A percentile compares a stretch with the other conserved stretches of the same genome.
These are phyloP conservation scores for Fusarium sp. DNA, from an alignment of 2,329 filamentous ascomycete genomes.

Conservation along the genomic window DNA sequence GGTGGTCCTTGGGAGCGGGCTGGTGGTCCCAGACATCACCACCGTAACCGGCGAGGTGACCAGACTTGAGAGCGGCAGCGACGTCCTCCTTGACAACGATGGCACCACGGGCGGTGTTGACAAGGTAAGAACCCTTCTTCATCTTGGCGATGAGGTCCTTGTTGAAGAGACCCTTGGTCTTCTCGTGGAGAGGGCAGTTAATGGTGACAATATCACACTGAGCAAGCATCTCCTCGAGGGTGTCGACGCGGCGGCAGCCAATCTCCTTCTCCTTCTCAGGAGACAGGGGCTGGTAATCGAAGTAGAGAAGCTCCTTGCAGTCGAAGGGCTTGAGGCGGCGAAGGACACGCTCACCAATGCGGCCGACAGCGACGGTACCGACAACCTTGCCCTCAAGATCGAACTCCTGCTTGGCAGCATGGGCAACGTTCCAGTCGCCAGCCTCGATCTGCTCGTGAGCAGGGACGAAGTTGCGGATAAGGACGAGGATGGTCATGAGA, in stretches of 20 bases:
- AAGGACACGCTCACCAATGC: slow-evolving; percentile 97
- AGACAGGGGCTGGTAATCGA: slow-evolving; percentile 95
- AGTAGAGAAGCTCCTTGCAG: slow-evolving; percentile 99
- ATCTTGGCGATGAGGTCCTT: slow-evolving; percentile 99
- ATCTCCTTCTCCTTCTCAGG: slow-evolving; percentile 94
- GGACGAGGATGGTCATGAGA: slow-evolving; percentile 96
- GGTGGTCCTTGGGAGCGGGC: slow-evolving; percentile 93
- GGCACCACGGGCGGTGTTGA: slow-evolving; percentile 98
- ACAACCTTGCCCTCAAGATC: slow-evolving; percentile 98
- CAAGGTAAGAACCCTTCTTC: slow-evolving; percentile 97
- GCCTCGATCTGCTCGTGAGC: slow-evolving; percentile 92
- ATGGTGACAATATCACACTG: slow-evolving; percentile 99
- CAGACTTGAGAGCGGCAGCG: slow-evolving; percentile 89
- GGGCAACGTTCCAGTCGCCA: slow-evolving; percentile 96
- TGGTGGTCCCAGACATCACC: slow-evolving; percentile 98
- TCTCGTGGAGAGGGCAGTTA: slow-evolving; percentile 99
- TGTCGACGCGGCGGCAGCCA: slow-evolving; percentile 89
- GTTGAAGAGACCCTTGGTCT: slow-evolving; percentile 96
- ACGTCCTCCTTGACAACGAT: slow-evolving; percentile 99
- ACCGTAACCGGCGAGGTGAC: slow-evolving; percentile 90
- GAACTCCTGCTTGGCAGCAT: slow-evolving; percentile 97
- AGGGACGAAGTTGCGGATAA: slow-evolving; percentile 98
- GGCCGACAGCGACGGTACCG: slow-evolving; percentile 95
- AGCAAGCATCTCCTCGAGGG: slow-evolving; percentile 90
- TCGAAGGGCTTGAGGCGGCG: slow-evolving; percentile 96